Base-by-base conservation (phyloP, 495 filamentous ascomycete genomes). In the Hypoxylon trugodes region DNA sequence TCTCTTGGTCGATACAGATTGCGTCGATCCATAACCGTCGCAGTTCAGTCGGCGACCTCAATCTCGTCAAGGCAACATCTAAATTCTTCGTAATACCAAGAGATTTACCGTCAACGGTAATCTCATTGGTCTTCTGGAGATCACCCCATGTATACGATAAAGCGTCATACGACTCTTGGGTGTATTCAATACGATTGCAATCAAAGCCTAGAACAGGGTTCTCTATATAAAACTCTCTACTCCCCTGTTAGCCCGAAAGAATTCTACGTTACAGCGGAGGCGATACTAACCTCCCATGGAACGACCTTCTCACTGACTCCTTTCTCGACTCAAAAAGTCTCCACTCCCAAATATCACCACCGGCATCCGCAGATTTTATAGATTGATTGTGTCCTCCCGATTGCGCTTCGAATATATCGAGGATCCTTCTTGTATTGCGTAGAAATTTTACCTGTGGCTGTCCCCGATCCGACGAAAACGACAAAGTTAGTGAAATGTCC, bases 91-190 rank as follows among this genome's bases (percentile, higher is more conserved):
- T 70, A 9, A 70, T 61, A 2, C 25, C 12, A 10, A 67, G 59
- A 24, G 4, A 21, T 36, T 37, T 15, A 8, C 40, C 56, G 26
- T 64, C 59, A 18, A 70, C 10, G 1, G 22, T 8, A 19, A 70
- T 65, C 43, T 68, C 53, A n/a, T 68, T 16, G 1, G 64, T 50
- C 32, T 36, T 30, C 33, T 30, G 19, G 13, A 54, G 33, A 22
- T 64, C 37, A 9, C 68, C 68, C 68, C 68, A 70, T 4, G 50
- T 59, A 46, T 70, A 70, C n/a, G 68, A 70, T 13, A 70, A 40
- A 2, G 68, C 68, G n/a, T 54, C 40, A 16, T 60, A 68, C 7
- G 49, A 45, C 1, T 25, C 13, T 13, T 43, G 28, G 4, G 18
- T 6, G 22, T 60, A 60, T 8, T 37, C 25, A 4, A 42, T 19